These are phyloP conservation scores for Cladosporium sp. DNA, from an alignment of 2,329 filamentous ascomycete species.

Conservation along the genomic window DNA sequence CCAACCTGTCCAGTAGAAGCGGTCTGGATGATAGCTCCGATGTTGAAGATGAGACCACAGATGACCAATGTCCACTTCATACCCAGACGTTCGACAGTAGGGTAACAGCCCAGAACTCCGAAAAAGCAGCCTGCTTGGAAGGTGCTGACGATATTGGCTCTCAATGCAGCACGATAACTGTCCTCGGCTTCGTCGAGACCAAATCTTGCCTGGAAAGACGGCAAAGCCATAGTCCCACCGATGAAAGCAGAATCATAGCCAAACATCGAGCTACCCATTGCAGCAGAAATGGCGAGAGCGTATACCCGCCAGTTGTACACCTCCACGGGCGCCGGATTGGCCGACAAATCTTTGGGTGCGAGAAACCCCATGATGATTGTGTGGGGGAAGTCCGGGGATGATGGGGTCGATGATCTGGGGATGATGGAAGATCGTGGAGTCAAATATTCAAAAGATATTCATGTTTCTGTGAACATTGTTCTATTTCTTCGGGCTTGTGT, in stretches of 20 bases:
- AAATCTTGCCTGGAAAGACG: slow-evolving; percentile 64
- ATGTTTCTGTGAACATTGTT: not conserved
- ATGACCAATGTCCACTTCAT: slow-evolving; percentile 58
- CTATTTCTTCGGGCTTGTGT: not conserved
- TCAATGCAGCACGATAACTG: not conserved
- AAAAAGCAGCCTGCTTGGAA: slow-evolving; percentile 64
- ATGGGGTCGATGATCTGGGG: slow-evolving; percentile 1
- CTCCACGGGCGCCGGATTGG: slow-evolving; percentile 44
- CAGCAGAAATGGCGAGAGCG: slow-evolving; percentile 45
- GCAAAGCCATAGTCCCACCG: slow-evolving; percentile 63
- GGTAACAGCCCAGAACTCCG: slow-evolving; percentile 53
- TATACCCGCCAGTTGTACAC: slow-evolving; percentile 54
- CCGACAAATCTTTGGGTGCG: slow-evolving; percentile 5
- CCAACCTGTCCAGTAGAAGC: slow-evolving; percentile 38
- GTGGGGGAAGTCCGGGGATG: not conserved
- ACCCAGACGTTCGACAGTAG: slow-evolving; percentile 53
- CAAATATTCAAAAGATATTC: not conserved
- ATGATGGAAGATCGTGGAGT: not conserved
- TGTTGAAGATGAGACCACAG: slow-evolving; percentile 56
- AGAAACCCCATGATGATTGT: slow-evolving; percentile 9
- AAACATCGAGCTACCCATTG: slow-evolving; percentile 51
- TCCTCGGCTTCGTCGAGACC: slow-evolving; percentile 39
- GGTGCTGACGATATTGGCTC: slow-evolving; percentile 62
- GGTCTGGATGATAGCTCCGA: slow-evolving; percentile 52
- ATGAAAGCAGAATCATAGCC: slow-evolving; percentile 65